These are phyloP conservation scores for Tolypocladium cylindrosporum DNA, from an alignment of 2,329 filamentous ascomycete genomes.

Conservation along the genomic window DNA sequence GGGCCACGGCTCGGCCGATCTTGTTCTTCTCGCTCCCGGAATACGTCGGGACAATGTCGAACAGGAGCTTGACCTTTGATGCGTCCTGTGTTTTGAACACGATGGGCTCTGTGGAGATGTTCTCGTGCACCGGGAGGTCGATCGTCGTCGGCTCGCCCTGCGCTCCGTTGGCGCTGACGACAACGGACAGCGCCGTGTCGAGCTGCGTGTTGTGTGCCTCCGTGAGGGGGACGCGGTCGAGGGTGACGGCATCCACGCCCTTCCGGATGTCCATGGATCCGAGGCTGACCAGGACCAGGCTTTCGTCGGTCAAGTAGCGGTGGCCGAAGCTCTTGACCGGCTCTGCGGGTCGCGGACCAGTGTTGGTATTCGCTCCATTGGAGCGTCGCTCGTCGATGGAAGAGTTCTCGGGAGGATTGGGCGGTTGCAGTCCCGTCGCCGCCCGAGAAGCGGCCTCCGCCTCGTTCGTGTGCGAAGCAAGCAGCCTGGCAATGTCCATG, in stretches of 20 bases:
- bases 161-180: constrained; percentile 78
- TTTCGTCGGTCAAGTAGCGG: constrained; percentile 81
- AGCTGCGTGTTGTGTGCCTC: constrained; percentile 88
- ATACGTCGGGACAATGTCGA: constrained; percentile 94
- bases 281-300: constrained; percentile 83
- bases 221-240: constrained; percentile 79
- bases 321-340: constrained; percentile 94
- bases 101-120: constrained; percentile 86
- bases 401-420: constrained; percentile 35
- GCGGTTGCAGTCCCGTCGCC: constrained; percentile 8
- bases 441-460: constrained; percentile 16
- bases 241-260: constrained; percentile 65
- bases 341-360: constrained; percentile 48
- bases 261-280: constrained; percentile 94
- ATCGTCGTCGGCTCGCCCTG: constrained; percentile 80
- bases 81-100: constrained; percentile 74
- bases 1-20: constrained; percentile 78
- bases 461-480: constrained; percentile 42
- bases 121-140: constrained; percentile 88
- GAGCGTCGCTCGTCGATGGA: constrained; percentile 54
- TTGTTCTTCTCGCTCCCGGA: constrained; percentile 81
- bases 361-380: constrained; percentile 30
- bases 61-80: constrained; percentile 76
- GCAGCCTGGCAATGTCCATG: constrained; percentile 63
- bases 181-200: constrained; percentile 85